These are phyloP conservation scores for Pulveroboletus frians DNA, from an alignment of 768 basidiomycete genomes.

Conservation along the genomic window DNA sequence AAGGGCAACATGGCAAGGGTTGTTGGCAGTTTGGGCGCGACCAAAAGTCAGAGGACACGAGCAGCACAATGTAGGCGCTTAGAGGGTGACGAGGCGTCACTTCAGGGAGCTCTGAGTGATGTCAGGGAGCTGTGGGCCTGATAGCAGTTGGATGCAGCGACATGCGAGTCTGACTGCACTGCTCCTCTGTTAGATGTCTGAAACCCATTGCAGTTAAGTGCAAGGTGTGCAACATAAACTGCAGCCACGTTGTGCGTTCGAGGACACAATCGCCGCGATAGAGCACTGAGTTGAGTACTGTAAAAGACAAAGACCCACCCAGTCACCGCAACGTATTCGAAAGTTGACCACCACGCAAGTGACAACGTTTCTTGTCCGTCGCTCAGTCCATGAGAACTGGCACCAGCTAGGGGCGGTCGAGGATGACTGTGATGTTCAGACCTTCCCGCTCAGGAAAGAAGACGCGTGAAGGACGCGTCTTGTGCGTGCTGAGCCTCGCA, in stretches of 20 bases:
- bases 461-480: constrained; percentile 12
- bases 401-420: constrained; percentile 27
- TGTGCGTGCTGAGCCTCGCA: constrained; percentile 28
- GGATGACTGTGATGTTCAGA: constrained; percentile 29
- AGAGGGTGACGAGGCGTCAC: constrained; percentile 8
- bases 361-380: constrained; percentile 30
- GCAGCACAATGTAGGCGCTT: not conserved
- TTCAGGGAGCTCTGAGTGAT: not conserved
- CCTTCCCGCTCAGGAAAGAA: constrained; percentile 31
- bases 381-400: constrained; percentile 23
- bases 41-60: not conserved
- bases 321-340: constrained; percentile 27
- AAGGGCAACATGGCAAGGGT: constrained; percentile 1
- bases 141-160: not conserved
- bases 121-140: not conserved
- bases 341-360: constrained; percentile 13
- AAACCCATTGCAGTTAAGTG: too few species aligned
- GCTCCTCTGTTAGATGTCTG: not conserved
- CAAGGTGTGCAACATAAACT: not conserved
- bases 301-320: constrained; percentile 16
- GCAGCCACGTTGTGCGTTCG: constrained; percentile 8
- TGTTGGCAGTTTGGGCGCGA: not conserved
- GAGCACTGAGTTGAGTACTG: not conserved
- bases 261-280: constrained; percentile 19
- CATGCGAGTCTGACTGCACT: not conserved